A percentile compares a stretch with the other conserved stretches of the same genome.
phyloP scores from a whole-genome alignment of 352 stramenopile genomes.

The Phytophthora cajani region DNA sequence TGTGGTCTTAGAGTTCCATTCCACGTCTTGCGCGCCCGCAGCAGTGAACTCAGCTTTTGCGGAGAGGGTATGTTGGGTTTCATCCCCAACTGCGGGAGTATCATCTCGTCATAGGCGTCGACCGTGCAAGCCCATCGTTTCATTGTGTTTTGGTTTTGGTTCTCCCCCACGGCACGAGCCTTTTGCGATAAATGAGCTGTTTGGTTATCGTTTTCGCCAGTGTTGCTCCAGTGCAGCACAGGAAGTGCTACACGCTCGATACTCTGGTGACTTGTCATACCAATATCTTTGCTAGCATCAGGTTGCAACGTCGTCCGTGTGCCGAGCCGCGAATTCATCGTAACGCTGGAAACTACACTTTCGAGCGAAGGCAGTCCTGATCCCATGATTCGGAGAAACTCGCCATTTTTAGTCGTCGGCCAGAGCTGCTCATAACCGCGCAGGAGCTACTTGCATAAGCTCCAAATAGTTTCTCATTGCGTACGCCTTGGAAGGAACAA shows the following conservation, averaged over 20 bases:
- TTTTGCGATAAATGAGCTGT: constrained; percentile 13
- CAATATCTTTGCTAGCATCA: not conserved
- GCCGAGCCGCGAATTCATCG: not conserved
- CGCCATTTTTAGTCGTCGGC: constrained; percentile 11
- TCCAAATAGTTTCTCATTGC: not conserved
- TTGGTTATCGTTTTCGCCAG: constrained; percentile 19
- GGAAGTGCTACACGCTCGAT: not conserved
- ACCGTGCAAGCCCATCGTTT: not conserved
- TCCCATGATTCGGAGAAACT: constrained; percentile 1
- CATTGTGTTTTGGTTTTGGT: not conserved
- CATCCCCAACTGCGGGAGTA: constrained; percentile 10
- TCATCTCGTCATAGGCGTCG: constrained; percentile 1
- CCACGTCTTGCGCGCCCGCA: constrained; percentile 19
- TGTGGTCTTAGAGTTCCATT: constrained; percentile 9
- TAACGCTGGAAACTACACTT: not conserved
- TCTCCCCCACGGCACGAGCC: not conserved
- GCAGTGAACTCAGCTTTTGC: constrained; percentile 5
- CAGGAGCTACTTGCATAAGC: not conserved
- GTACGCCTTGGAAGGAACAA: not conserved
- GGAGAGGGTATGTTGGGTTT: constrained; percentile 2
- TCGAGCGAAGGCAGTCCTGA: not conserved
- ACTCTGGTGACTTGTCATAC: not conserved
- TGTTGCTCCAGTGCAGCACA: not conserved
- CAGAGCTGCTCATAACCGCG: not conserved
- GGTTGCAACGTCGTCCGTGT: not conserved